Evolutionary conservation across 148 eudicot genomes (phyloP).

Genomic region (Nepenthes gracilis): DNA sequence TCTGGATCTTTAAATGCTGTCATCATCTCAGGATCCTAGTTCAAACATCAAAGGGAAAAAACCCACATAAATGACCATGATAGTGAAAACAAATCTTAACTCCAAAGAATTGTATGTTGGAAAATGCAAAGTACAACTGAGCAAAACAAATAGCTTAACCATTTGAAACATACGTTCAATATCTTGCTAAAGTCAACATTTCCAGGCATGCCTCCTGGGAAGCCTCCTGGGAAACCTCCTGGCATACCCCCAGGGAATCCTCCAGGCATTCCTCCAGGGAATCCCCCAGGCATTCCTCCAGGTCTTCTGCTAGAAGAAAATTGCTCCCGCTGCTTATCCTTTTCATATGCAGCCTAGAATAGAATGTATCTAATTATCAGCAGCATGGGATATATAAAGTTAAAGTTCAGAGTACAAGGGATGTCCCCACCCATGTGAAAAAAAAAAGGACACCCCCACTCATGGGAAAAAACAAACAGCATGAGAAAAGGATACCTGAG

Average conservation of each 20-base stretch:
- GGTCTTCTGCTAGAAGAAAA: conserved; percentile 67
- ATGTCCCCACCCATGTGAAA: not conserved
- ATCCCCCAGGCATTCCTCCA: conserved; percentile 57
- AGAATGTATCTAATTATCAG: not conserved
- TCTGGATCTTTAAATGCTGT: conserved; percentile 95
- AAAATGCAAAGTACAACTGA: not conserved
- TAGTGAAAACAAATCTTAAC: not conserved
- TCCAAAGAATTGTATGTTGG: not conserved
- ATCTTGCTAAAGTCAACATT: conserved; percentile 79
- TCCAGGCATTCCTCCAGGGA: conserved; percentile 58
- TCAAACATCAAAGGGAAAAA: conserved; percentile 8
- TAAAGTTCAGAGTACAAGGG: not conserved
- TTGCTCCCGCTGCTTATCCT: conserved; percentile 72
- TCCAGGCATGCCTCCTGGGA: conserved; percentile 72
- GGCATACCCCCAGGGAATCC: conserved; percentile 49
- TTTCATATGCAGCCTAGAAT: conserved; percentile 83
- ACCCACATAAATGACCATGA: not conserved
- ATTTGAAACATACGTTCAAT: conserved; percentile 50
- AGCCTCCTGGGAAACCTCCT: conserved; percentile 38
- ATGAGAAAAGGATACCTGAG: conserved; percentile 32
- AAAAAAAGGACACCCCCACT: not conserved
- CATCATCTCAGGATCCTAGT: conserved; percentile 95
- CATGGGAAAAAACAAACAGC: not conserved
- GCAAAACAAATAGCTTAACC: conserved; percentile 1
- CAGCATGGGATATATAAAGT: not conserved